Percentiles rank a stretch among this genome's conserved stretches.
phyloP scores from a whole-genome alignment of 2,329 filamentous ascomycete species.

The Pyricularia pennisetigena region DNA sequence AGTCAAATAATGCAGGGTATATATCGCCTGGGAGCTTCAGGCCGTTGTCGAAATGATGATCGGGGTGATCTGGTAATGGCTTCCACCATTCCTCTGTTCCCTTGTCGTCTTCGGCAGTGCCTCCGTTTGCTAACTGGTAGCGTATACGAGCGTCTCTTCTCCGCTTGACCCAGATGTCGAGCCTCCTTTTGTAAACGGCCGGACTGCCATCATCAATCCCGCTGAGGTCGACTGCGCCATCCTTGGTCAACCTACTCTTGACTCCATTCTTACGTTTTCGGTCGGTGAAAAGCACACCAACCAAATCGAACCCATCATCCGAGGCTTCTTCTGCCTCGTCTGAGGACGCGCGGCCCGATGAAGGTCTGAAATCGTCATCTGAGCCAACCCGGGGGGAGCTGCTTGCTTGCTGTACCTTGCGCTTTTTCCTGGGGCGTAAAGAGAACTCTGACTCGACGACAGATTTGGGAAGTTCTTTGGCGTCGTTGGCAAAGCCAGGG shows the following conservation, averaged over 20 bases:
- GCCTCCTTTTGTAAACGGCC: slow-evolving; percentile 61
- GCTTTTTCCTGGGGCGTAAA: slow-evolving; percentile 48
- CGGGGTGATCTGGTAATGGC: slow-evolving; percentile 73
- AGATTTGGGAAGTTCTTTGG: slow-evolving; percentile 19
- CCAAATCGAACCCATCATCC: slow-evolving; percentile 6
- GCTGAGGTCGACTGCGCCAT: slow-evolving; percentile 35
- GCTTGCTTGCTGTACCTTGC: slow-evolving; percentile 20
- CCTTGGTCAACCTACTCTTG: slow-evolving; percentile 19
- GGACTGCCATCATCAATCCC: slow-evolving; percentile 85
- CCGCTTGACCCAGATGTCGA: slow-evolving; percentile 63
- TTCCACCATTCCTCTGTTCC: slow-evolving; percentile 65
- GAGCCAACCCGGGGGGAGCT: slow-evolving; percentile 22
- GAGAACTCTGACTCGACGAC: slow-evolving; percentile 43
- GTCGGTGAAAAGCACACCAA: not conserved
- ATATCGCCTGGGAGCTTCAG: slow-evolving; percentile 86
- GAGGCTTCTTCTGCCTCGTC: slow-evolving; percentile 21
- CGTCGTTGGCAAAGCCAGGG: slow-evolving; percentile 57
- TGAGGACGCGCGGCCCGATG: slow-evolving; percentile 11
- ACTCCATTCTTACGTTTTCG: slow-evolving; percentile 27
- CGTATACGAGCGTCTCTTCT: slow-evolving; percentile 29
- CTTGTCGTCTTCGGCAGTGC: slow-evolving; percentile 28
- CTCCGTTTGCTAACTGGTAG: slow-evolving; percentile 22
- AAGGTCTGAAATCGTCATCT: slow-evolving; percentile 36
- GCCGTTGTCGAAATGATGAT: slow-evolving; percentile 64
- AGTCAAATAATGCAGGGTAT: slow-evolving; percentile 84